Evolutionary conservation across 2,329 filamentous ascomycete genomes (phyloP).

Genomic region (Scytalidium lignicola): DNA sequence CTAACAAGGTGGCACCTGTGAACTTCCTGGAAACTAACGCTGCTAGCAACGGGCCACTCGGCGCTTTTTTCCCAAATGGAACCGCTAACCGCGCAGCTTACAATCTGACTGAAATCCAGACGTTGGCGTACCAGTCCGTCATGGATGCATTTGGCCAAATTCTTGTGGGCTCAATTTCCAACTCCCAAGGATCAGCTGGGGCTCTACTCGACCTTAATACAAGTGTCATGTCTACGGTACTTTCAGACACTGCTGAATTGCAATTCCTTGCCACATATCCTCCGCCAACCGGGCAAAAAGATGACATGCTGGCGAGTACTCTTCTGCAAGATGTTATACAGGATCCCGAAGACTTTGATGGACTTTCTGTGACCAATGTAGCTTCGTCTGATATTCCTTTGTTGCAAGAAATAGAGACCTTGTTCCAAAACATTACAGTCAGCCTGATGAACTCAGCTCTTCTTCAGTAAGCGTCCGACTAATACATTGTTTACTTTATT

Average conservation of each 20-base stretch:
- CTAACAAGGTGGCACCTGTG: neutral
- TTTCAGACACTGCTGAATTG: neutral
- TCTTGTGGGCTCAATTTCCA: neutral
- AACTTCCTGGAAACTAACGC: neutral
- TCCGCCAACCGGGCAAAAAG: neutral
- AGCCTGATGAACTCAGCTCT: neutral
- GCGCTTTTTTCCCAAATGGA: no score
- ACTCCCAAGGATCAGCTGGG: no score
- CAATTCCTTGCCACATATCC: neutral
- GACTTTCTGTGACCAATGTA: no score
- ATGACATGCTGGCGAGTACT: no score
- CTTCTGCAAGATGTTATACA: no score
- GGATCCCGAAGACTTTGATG: no score
- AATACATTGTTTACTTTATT: neutral
- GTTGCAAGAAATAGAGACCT: neutral
- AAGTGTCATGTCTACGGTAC: no score
- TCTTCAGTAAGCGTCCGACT: neutral
- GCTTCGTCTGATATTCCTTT: no score
- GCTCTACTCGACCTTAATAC: no score
- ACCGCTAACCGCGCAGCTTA: no score
- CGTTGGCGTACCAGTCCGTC: neutral
- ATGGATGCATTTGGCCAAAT: neutral
- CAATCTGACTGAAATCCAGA: neutral
- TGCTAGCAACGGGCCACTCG: neutral
- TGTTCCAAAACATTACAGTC: neutral